Percentiles rank a stretch among this genome's conserved stretches.
These are phyloP conservation scores for Rhizopus sp. DNA, from an alignment of 371 early-diverging fungal species.

Conservation along the genomic window DNA sequence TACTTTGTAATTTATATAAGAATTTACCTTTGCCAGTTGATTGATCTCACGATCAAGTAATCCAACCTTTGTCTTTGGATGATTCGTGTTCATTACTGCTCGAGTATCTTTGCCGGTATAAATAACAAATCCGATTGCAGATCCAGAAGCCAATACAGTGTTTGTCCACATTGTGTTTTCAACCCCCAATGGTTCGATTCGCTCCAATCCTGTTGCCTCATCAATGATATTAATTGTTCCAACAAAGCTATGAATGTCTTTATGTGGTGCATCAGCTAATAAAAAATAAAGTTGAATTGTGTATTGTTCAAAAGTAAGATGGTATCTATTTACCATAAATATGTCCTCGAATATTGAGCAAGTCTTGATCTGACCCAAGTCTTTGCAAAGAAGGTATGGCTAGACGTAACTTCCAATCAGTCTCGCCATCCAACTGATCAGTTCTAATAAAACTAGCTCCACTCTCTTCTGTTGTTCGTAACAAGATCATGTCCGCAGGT, in stretches of 20 bases:
- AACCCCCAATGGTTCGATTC: conserved; percentile 74
- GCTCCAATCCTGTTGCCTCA: conserved; percentile 48
- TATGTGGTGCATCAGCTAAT: conserved; percentile 90
- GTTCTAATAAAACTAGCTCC: conserved; percentile 98
- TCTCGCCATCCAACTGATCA: conserved; percentile 99
- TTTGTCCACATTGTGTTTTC: conserved; percentile 99
- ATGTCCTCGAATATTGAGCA: conserved; percentile 66
- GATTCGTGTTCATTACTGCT: conserved; percentile 97
- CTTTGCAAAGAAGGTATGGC: conserved; percentile 85
- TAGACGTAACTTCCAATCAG: conserved; percentile 97
- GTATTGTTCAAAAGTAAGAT: not conserved
- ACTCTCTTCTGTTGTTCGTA: conserved; percentile 82
- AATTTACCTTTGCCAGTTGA: conserved; percentile 81
- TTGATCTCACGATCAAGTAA: conserved; percentile 95
- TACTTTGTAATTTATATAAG: conserved; percentile 16
- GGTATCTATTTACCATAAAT: conserved; percentile 62
- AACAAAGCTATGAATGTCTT: conserved; percentile 95
- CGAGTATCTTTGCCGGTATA: conserved; percentile 98
- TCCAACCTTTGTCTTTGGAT: conserved; percentile 96
- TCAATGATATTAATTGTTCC: conserved; percentile 76
- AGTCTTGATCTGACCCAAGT: conserved; percentile 58
- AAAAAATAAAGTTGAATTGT: conserved; percentile 1
- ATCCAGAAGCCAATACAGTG: conserved; percentile 96
- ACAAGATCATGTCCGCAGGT: conserved; percentile 91
- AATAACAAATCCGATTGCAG: conserved; percentile 90